Evolutionary conservation across 2,329 filamentous ascomycete genomes (phyloP), one percentile per base, ranked within the genome.

Genomic region (Aspergillus aculeatinus): DNA sequence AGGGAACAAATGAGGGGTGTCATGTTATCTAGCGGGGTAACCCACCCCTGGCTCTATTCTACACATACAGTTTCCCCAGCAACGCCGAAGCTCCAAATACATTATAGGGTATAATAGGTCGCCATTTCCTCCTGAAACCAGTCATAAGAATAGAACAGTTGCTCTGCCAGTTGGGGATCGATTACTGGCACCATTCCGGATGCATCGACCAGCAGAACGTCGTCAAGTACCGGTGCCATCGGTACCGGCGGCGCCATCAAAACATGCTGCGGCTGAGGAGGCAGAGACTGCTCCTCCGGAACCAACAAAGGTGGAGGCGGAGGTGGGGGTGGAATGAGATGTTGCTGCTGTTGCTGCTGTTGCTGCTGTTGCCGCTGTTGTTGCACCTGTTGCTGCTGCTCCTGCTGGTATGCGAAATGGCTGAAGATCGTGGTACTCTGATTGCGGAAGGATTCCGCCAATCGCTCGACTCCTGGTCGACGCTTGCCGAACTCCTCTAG

Each of bases 61-160:
- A 50, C 31, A 23, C 52, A 48, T 12, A 48, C 48, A 19, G 39
- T 44, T 44, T 19, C 42, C 27, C 39, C 53, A 48, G 27, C 53
- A 48, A 52, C 51, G 27, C 27, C 53, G n/a, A 48, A 48, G 48
- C 23, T 33, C 16, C 44, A 63, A 42, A 25, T 49, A 49, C 51
- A 53, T 67, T 60, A 74, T 60, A 75, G 68, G 66, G 72, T 75
- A 72, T 76, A 76, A 65, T 72, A 75, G 29, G 67, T 73, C 48
- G 73, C 72, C 72, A 76, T 74, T 59, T 76, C 73, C 65, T 75
- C 72, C 59, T 76, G 73, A 42, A 76, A 76, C 73, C 73, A 76
- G 62, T 75, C 73, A 57, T 76, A 75, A 2, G 72, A 75, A 59
- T 75, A 75, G 27, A 70, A 74, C 51, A 76, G 61, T 62, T 76